Evolutionary conservation across 208 protist genomes (phyloP).

Genomic region (Crithidia acanthocephali): DNA sequence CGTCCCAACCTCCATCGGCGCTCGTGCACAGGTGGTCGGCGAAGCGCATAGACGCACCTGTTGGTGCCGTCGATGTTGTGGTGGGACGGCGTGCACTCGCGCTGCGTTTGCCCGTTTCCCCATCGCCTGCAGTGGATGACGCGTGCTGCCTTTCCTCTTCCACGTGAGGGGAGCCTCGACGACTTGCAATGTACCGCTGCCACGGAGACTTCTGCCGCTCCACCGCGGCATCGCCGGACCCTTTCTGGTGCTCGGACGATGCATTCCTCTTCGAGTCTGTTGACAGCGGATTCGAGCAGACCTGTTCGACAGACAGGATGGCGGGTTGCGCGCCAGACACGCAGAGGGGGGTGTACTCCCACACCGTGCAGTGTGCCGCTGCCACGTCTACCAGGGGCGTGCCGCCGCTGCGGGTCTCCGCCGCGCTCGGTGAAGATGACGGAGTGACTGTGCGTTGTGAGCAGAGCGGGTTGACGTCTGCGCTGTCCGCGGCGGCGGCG

Average conservation of each 20-base stretch:
- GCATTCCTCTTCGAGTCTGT: too few relatives aligned
- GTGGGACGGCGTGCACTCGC: too few relatives aligned
- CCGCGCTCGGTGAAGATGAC: not conserved
- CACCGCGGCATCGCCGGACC: not conserved
- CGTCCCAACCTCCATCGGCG: not conserved
- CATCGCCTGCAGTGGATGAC: too few relatives aligned
- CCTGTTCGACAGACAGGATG: not conserved
- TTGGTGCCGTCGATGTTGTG: too few relatives aligned
- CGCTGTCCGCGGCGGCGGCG: not conserved
- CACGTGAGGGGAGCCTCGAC: too few relatives aligned
- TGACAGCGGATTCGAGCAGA: too few relatives aligned
- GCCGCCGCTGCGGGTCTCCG: not conserved
- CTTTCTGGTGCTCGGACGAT: not conserved
- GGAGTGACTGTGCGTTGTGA: not conserved
- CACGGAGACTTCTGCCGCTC: not conserved
- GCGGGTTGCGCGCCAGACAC: not conserved
- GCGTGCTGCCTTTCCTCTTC: too few relatives aligned
- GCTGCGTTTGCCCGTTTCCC: too few relatives aligned
- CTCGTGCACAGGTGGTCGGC: not conserved
- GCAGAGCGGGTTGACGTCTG: not conserved
- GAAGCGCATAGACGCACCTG: not conserved
- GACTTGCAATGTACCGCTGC: too few relatives aligned
- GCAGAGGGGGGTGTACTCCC: constrained; percentile 11
- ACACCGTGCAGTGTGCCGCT: constrained; percentile 18
- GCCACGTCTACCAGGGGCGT: too few relatives aligned